Base-by-base conservation (phyloP, 2,329 filamentous ascomycete species). In the Fusarium gaditjirri region DNA sequence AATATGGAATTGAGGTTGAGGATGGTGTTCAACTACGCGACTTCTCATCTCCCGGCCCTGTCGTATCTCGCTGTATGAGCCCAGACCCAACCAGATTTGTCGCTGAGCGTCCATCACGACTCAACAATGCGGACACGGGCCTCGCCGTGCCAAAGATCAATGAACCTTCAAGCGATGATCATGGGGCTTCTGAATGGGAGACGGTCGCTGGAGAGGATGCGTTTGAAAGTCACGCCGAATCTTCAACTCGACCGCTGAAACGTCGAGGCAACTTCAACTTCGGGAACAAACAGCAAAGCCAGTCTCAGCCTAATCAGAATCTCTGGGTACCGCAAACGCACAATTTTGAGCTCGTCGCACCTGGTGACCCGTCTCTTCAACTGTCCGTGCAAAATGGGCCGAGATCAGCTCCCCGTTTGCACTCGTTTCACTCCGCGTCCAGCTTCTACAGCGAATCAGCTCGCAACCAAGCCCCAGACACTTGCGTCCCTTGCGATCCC, bases 141-240 rank as follows among this genome's bases (percentile, higher is more conserved):
- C 14, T 52, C 6, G 17, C 46, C 42, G 46, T 25, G 11, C 33
- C 44, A 3, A 50, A 67, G 17, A 29, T 39, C 14, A 63, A 61
- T 27, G 59, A 52, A 8, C 53, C 61, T 2, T 58, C 56, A 5
- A 67, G 66, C 25, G 64, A 73, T 21, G 76, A 78, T 23, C 70
- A 70, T 39, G 65, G 69, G 8, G 55, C 56, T 52, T 80, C 79
- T 5, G 77, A 79, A 27, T 80, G 78, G 78, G 79, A 80, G 53
- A 80, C 78, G 1, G 67, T 79, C 19, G 75, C 71, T 29, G 66
- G 62, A 27, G 76, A 78, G 13, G 78, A 80, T 16, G 77, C 77
- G 27, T 66, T 61, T 55, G 70, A 71, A 33, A 59, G 53, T 5
- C 43, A 27, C 23, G 62, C 56, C 33, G 49, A 70, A 47, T 36